Evolutionary conservation across 352 stramenopile genomes (phyloP).

Genomic region (Phytophthora rubi): DNA sequence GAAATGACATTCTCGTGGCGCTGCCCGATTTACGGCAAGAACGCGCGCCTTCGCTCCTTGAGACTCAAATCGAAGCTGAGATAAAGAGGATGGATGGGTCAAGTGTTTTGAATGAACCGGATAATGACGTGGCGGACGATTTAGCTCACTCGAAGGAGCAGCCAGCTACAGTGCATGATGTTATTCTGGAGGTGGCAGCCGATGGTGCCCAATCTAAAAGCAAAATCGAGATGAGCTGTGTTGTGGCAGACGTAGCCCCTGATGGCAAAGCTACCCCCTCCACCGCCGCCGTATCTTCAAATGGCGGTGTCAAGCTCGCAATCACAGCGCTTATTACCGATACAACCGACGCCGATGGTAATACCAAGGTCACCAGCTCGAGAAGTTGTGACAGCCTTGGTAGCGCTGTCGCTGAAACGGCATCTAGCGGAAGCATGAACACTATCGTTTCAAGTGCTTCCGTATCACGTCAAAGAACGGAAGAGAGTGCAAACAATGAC

Average conservation of each 20-base stretch:
- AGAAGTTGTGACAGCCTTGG: background rate
- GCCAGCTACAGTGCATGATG: background rate
- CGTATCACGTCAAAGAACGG: background rate
- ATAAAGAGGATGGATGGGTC: background rate
- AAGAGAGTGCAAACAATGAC: background rate
- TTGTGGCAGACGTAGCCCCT: background rate
- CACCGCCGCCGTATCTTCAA: background rate
- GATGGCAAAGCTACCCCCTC: background rate
- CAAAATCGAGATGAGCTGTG: background rate
- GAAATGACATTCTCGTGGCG: background rate
- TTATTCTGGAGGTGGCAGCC: background rate
- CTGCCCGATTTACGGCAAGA: conserved; percentile 3
- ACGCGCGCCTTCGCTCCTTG: background rate
- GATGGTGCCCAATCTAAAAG: background rate
- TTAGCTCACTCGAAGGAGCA: background rate
- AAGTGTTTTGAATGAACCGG: conserved; percentile 3
- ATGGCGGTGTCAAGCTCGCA: background rate
- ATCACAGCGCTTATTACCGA: background rate
- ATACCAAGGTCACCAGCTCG: background rate
- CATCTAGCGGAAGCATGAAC: background rate
- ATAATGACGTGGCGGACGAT: background rate
- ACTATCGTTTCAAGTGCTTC: background rate
- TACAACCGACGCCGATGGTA: background rate
- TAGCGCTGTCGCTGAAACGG: background rate
- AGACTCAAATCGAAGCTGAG: conserved; percentile 3